These are phyloP conservation scores for Phaeosphaeria sp. DNA, from an alignment of 2,329 filamentous ascomycete genomes.

Conservation along the genomic window DNA sequence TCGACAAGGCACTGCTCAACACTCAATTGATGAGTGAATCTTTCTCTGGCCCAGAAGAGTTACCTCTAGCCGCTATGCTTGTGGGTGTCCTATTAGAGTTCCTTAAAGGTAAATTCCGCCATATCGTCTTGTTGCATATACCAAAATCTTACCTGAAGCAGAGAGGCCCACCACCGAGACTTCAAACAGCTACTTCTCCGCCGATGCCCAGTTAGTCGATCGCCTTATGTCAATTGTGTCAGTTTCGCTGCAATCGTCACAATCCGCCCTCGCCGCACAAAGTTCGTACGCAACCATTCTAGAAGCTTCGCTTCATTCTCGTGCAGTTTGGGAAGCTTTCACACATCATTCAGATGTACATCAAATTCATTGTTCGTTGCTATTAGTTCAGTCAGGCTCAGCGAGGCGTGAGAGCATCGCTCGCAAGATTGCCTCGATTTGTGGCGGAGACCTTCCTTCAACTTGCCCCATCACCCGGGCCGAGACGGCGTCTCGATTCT, in stretches of 20 bases:
- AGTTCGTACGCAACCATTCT: constrained; percentile 42
- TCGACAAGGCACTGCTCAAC: constrained; percentile 40
- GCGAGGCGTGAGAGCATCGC: constrained; percentile 35
- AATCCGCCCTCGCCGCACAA: constrained; percentile 22
- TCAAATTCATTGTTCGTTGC: constrained; percentile 38
- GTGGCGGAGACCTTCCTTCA: constrained; percentile 42
- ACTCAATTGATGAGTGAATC: constrained; percentile 29
- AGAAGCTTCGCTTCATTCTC: constrained; percentile 46
- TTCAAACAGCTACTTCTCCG: constrained; percentile 42
- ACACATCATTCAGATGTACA: constrained; percentile 24
- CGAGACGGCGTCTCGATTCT: constrained; percentile 44
- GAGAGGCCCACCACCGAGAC: constrained; percentile 41
- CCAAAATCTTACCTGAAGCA: constrained; percentile 34
- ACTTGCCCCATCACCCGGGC: constrained; percentile 35
- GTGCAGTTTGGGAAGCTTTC: constrained; percentile 44
- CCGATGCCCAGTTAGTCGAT: constrained; percentile 35
- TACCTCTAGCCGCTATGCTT: constrained; percentile 36
- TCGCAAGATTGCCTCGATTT: constrained; percentile 42
- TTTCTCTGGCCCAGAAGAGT: constrained; percentile 24
- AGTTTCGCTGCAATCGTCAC: constrained; percentile 22
- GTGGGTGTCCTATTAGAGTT: constrained; percentile 40
- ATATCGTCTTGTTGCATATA: constrained; percentile 1
- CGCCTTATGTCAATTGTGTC: constrained; percentile 39
- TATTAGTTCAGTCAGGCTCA: constrained; percentile 33
- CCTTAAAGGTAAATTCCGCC: constrained; percentile 37